Evolutionary conservation across 2,329 filamentous ascomycete species (phyloP), one percentile per base, ranked within the genome.

Genomic region (Ophiostoma novo-ulmi): DNA sequence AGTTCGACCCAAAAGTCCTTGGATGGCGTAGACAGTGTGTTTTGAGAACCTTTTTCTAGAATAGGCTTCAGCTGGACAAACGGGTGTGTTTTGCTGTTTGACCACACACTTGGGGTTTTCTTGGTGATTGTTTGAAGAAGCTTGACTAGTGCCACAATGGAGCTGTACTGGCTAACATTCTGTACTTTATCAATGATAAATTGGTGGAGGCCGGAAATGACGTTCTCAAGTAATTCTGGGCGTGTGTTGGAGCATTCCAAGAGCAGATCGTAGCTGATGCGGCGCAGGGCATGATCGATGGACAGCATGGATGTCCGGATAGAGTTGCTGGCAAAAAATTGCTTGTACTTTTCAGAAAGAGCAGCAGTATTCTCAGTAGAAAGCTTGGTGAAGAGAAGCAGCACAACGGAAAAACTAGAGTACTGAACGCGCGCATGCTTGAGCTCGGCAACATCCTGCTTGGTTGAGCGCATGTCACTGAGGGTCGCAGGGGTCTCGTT

Each of bases 381-480:
- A 1, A 88, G 78, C 71, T 79, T 84, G 65, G 82, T 80, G 0
- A 89, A 75, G 0, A 90, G 79, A 39, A 83, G 82, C 3, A 85
- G 75, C 2, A 88, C 83, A 6, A 89, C 79, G 1, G 84, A 85
- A 31, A 89, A 76, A 70, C 85, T 85, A 8, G 82, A 83, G 11
- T 82, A 83, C 2, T 88, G 76, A 4, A 97, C 93, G 66, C 95
- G 87, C 72, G 89, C 87, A 80, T 96, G 95, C 76, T 97, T 97
- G 22, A 91, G 87, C 74, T 93, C 87, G 4, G 93, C 89, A 78
- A 99, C 95, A 75, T 98, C 94, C 10, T 87, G 81, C 72, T 88
- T 95, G 3, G 93, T 92, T 0, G 89, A 92, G 35, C 94, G 87
- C 80, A 96, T 92, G 77, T 99, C 95, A 77, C 94, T 98, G 48